phyloP scores from a whole-genome alignment of 2,329 filamentous ascomycete genomes.

The Shiraia sp. region DNA sequence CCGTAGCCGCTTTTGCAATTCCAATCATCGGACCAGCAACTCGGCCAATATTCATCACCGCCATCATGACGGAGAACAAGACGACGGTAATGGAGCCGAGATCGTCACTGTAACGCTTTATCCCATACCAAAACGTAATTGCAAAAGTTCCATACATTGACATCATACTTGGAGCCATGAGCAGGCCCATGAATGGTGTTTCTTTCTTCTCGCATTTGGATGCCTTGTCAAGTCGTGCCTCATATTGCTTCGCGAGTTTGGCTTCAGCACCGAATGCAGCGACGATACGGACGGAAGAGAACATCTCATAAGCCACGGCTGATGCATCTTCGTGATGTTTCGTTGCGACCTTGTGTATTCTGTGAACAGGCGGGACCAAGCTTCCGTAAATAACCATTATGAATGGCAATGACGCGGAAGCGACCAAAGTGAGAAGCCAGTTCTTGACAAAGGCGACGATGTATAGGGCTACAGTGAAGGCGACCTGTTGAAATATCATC shows the following conservation, averaged over 20 bases:
- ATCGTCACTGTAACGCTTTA: conserved; percentile 39
- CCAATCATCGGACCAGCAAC: conserved; percentile 37
- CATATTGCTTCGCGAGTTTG: conserved; percentile 38
- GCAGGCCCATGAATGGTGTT: conserved; percentile 38
- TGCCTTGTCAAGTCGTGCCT: conserved; percentile 30
- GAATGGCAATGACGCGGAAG: conserved; percentile 50
- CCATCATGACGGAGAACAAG: conserved; percentile 46
- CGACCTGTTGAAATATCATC: conserved; percentile 48
- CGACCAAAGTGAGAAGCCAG: conserved; percentile 57
- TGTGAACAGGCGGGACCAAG: conserved; percentile 38
- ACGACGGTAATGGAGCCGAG: conserved; percentile 44
- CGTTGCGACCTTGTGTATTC: conserved; percentile 38
- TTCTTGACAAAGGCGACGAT: conserved; percentile 57
- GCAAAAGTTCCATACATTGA: conserved; percentile 44
- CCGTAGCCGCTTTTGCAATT: conserved; percentile 40
- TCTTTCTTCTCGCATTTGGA: conserved; percentile 29
- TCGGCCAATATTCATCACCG: conserved; percentile 38
- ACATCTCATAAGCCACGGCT: conserved; percentile 44
- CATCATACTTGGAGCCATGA: conserved; percentile 41
- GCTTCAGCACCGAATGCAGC: conserved; percentile 44
- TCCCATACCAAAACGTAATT: conserved; percentile 46
- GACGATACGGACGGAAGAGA: conserved; percentile 43
- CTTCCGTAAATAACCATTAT: conserved; percentile 39
- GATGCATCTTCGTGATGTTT: conserved; percentile 40
- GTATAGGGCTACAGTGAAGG: conserved; percentile 42